Evolutionary conservation across 2,329 filamentous ascomycete species (phyloP), one percentile per base, ranked within the genome.

Genomic region (Akanthomyces uredinophilus): DNA sequence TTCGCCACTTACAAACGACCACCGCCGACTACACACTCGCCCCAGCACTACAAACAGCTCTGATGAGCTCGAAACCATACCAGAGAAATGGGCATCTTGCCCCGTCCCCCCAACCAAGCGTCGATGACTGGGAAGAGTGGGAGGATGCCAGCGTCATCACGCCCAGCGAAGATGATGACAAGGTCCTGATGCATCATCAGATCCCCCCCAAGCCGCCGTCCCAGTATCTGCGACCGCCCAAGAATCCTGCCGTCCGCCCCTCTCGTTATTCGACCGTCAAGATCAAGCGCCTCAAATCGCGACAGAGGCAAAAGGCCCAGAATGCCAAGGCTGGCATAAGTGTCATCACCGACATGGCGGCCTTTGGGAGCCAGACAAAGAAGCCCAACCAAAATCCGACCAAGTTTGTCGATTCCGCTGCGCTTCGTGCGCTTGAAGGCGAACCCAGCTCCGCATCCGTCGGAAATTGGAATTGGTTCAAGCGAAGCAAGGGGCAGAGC

Each of bases 261-360:
- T 73, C 74, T 5, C 70, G 77, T 56, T 66, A 73, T 29, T 79
- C 80, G 1, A 69, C 72, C 2, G 73, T 75, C 32, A 80, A 74
- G 60, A 69, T 81, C 35, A 73, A 71, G 50, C 76, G 82, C 10
- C 70, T 82, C 24, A 87, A 81, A 69, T 89, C 87, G 4, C 81
- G 81, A 60, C 80, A 82, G 35, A 79, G 86, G 58, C 86, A 89
- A 68, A 84, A 83, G 68, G 79, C 80, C 24, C 79, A 87, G 69
- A 84, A 87, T 71, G 79, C 81, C 61, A 80, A 82, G 73, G 83
- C 83, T 10, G 86, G 86, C 14, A 89, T 90, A 69, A 87, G 79
- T 65, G 72, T 92, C 22, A 85, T 91, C 65, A 92, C 89, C 2
- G 87, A 87, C 69, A 87, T 91, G 78, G 77, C 84, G 64, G 77